Evolutionary conservation across 1,139 yeast species (phyloP).

Genomic region (Nematodospora anomalae): DNA sequence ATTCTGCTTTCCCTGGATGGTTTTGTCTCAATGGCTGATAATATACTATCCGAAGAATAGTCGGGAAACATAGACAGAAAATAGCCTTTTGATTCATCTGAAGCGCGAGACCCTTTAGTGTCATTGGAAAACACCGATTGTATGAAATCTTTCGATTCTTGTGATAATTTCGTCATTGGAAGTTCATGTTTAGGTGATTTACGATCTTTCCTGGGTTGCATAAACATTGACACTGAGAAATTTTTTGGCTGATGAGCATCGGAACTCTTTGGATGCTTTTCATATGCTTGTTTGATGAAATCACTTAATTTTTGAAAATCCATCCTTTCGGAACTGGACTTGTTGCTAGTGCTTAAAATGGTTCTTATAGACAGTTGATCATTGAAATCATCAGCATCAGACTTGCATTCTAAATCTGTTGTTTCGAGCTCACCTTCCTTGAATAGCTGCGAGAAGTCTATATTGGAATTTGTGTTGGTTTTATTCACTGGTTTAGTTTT

Average conservation of each 20-base stretch:
- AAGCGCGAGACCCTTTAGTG: too few relatives aligned
- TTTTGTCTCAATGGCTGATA: background rate
- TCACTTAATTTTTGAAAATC: slow-evolving; percentile 9
- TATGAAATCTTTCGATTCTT: background rate
- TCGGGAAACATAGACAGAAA: slow-evolving; percentile 3
- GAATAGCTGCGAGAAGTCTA: background rate
- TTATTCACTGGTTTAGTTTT: too few relatives aligned
- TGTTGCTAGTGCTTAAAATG: background rate
- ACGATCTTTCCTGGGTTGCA: background rate
- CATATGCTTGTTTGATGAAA: slow-evolving; percentile 11
- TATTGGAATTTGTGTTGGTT: background rate
- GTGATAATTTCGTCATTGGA: background rate
- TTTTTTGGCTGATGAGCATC: background rate
- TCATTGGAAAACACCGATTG: too few relatives aligned
- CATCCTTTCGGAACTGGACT: slow-evolving; percentile 2
- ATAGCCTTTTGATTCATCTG: too few relatives aligned
- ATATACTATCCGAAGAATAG: background rate
- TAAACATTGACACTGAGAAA: background rate
- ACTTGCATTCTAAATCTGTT: background rate
- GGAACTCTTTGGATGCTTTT: background rate
- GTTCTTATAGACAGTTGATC: slow-evolving; percentile 2
- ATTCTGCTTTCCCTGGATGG: slow-evolving; percentile 10
- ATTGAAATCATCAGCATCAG: background rate
- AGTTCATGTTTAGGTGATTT: background rate
- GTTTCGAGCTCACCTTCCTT: background rate